Evolutionary conservation across 2,329 filamentous ascomycete genomes (phyloP), one percentile per base, ranked within the genome.

Genomic region (Clonostachys sp.): DNA sequence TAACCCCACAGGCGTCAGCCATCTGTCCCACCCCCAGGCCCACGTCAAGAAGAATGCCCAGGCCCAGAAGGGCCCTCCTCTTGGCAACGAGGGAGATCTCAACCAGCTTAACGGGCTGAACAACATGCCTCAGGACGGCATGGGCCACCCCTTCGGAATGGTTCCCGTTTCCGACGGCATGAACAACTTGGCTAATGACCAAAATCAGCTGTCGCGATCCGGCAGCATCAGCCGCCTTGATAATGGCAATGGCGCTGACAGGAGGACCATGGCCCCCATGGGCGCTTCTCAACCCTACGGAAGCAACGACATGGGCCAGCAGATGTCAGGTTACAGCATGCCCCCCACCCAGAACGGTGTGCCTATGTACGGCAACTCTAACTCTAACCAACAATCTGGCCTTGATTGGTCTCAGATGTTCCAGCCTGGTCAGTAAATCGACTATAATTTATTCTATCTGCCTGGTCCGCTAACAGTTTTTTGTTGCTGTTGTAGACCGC

Each of bases 1-100:
- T 49, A 97, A 97, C 71, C 92, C 94, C 47, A 96, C 91, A 14
- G 91, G 91, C 58, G 90, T 90, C 53, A 96, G 89, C 62, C 94
- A 99, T 73, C 71, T 99, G 68, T 95, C 91, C 57, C 91, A 96
- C 70, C 89, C 91, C 35, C 88, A 92, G 68, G 87, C 89, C 54
- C 89, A 95, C 69, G 78, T 94, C 61, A 92, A 91, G 75, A 91
- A 91, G 72, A 78, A 81, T 59, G 77, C 80, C 52, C 73, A 77
- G 50, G 73, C 75, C 17, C 79, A 84, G 59, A 81, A 84, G 66
- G 67, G 69, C 42, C 71, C 71, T 46, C 72, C 73, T 44, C 70
- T 78, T 56, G 71, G 70, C 55, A 70, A 71, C 46, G 78, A 81
- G 40, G 75, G 78, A 53, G 73, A 73, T 41, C 64, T 84, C 62